phyloP scores from a whole-genome alignment of 2,329 filamentous ascomycete species.

The Penicillium sp. region DNA sequence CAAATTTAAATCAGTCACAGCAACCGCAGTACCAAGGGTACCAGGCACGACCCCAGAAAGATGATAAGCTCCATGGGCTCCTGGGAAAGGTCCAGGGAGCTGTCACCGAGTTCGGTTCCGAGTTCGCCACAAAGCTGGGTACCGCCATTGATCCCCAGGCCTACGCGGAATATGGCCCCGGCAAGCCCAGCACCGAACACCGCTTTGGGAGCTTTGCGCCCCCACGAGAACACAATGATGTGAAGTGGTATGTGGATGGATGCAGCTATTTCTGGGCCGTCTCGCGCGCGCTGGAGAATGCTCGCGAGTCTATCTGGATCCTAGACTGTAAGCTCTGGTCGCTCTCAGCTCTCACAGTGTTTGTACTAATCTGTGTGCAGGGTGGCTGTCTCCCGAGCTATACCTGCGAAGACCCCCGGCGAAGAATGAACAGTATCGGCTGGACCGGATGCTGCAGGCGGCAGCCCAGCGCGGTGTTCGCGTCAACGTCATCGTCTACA shows the following conservation, averaged over 20 bases:
- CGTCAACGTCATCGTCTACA: slow-evolving; percentile 85
- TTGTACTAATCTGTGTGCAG: slow-evolving; percentile 24
- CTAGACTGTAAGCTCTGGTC: slow-evolving; percentile 60
- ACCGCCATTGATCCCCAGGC: slow-evolving; percentile 49
- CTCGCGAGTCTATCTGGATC: slow-evolving; percentile 76
- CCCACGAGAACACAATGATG: slow-evolving; percentile 65
- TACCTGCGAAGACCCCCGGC: slow-evolving; percentile 80
- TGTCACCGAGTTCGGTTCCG: slow-evolving; percentile 51
- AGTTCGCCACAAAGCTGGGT: slow-evolving; percentile 51
- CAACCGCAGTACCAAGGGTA: slow-evolving; percentile 20
- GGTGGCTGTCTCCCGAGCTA: slow-evolving; percentile 84
- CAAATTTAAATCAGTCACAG: slow-evolving; percentile 25
- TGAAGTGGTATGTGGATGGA: slow-evolving; percentile 86
- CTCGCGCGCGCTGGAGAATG: slow-evolving; percentile 72
- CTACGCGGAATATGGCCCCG: slow-evolving; percentile 45
- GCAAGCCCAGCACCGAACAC: slow-evolving; percentile 44
- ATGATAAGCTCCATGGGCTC: slow-evolving; percentile 45
- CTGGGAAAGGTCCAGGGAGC: slow-evolving; percentile 56
- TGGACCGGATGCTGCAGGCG: slow-evolving; percentile 77
- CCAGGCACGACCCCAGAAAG: slow-evolving; percentile 34
- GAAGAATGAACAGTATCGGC: slow-evolving; percentile 75
- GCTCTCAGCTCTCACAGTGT: neutral
- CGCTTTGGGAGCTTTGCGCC: slow-evolving; percentile 67
- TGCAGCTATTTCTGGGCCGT: slow-evolving; percentile 85
- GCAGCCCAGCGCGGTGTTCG: slow-evolving; percentile 81